Conservation (phyloP, 768 basidiomycete genomes). For the Leccinellum luteum region DNA sequence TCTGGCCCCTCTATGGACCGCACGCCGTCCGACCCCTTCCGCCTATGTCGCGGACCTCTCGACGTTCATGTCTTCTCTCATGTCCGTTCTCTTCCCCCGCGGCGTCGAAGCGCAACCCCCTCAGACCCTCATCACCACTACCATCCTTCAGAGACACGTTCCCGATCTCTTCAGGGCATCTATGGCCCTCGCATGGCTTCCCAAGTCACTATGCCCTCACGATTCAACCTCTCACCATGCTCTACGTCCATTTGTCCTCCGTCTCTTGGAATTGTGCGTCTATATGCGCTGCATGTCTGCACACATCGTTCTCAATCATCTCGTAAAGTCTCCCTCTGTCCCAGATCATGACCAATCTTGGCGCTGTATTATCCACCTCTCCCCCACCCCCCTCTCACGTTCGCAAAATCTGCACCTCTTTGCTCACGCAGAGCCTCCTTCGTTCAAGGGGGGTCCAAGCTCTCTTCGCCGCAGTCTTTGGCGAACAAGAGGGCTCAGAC, state of each 20-base stretch:
- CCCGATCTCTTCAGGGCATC: conserved; percentile 58
- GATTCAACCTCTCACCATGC: conserved; percentile 41
- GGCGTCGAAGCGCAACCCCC: conserved; percentile 47
- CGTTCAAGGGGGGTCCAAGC: conserved; percentile 70
- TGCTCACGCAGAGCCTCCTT: conserved; percentile 69
- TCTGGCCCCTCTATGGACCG: conserved; percentile 39
- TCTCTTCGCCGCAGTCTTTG: conserved; percentile 66
- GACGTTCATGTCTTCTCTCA: conserved; percentile 40
- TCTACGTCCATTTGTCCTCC: conserved; percentile 50
- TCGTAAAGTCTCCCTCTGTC: conserved; percentile 53
- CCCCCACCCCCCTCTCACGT: conserved; percentile 47
- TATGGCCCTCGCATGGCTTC: conserved; percentile 72
- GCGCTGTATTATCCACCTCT: conserved; percentile 49
- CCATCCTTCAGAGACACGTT: conserved; percentile 55
- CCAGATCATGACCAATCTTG: conserved; percentile 64
- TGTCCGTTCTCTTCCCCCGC: conserved; percentile 51
- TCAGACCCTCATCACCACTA: conserved; percentile 59
- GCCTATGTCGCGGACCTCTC: conserved; percentile 43
- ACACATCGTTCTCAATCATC: conserved; percentile 8
- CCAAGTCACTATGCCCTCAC: conserved; percentile 44
- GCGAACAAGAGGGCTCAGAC: conserved; percentile 51
- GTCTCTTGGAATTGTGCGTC: conserved; percentile 62
- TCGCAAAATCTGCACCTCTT: conserved; percentile 54
- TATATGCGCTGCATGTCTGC: conserved; percentile 13
- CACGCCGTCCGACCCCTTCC: conserved; percentile 27